Conservation (phyloP, 2,329 filamentous ascomycete genomes). For the Sporothrix globosa region DNA sequence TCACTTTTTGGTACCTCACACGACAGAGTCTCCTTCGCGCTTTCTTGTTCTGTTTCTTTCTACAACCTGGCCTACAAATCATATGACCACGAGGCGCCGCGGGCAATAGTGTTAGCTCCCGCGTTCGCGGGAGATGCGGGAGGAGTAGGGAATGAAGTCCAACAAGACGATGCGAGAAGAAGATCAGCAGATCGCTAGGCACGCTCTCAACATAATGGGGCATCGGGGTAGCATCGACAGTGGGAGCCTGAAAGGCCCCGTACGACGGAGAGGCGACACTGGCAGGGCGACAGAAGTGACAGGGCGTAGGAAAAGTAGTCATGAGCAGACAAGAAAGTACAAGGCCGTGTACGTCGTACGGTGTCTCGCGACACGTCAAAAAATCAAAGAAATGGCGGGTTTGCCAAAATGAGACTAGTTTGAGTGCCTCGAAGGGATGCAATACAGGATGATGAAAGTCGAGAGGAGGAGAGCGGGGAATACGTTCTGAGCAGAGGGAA, state of each 20-base stretch:
- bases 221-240: too few relatives aligned
- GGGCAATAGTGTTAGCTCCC: slow-evolving; percentile 3
- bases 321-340: too few relatives aligned
- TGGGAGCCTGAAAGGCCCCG: too few relatives aligned
- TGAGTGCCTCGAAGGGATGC: neutral
- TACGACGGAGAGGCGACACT: too few relatives aligned
- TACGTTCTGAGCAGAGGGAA: neutral
- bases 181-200: too few relatives aligned
- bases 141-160: neutral
- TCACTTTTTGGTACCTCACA: neutral
- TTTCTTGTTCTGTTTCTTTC: neutral
- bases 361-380: neutral
- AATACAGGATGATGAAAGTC: too few relatives aligned
- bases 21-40: neutral
- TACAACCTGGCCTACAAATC: neutral
- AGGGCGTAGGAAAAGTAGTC: too few relatives aligned
- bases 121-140: neutral
- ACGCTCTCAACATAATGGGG: too few relatives aligned
- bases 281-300: too few relatives aligned
- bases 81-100: slow-evolving; percentile 4
- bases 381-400: neutral
- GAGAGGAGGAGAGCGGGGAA: neutral
- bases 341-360: too few relatives aligned
- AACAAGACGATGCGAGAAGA: too few relatives aligned
- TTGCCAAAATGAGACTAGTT: slow-evolving; percentile 4